phyloP scores from a whole-genome alignment of 345 rosid species.

The Populus alba region DNA sequence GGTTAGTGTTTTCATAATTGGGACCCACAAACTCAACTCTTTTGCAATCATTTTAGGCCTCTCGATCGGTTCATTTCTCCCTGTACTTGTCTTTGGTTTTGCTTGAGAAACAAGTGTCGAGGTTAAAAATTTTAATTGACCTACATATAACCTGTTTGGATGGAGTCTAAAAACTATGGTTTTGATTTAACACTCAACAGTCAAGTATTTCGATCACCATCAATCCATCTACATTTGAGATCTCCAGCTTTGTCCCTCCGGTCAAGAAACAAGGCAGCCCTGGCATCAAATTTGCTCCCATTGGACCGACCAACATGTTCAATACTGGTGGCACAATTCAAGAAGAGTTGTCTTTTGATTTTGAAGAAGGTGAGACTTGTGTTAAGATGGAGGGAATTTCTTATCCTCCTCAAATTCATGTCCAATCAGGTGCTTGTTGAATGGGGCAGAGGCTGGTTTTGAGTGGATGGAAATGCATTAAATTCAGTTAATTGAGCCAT shows the following conservation, averaged over 20 bases:
- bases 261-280: constrained; percentile 39
- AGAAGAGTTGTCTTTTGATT: constrained; percentile 33
- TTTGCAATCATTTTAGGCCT: background rate
- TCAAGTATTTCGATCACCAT: constrained; percentile 27
- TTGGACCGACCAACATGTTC: constrained; percentile 69
- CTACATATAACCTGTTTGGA: too few relatives aligned
- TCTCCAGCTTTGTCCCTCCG: constrained; percentile 63
- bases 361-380: constrained; percentile 11
- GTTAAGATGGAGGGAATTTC: constrained; percentile 45
- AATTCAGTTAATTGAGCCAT: background rate
- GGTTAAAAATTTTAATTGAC: too few relatives aligned
- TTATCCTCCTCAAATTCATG: constrained; percentile 51
- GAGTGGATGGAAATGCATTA: constrained; percentile 27
- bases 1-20: too few relatives aligned
- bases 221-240: constrained; percentile 66
- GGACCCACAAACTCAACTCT: background rate
- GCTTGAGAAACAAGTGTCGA: background rate
- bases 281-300: constrained; percentile 49
- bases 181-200: too few relatives aligned
- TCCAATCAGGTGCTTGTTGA: constrained; percentile 51
- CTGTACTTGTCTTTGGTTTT: background rate
- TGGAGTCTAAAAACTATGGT: too few relatives aligned
- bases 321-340: constrained; percentile 64
- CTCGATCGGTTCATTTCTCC: background rate
- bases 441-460: constrained; percentile 38